These are phyloP conservation scores for Trichophyton verrucosum DNA, from an alignment of 2,329 filamentous ascomycete genomes.

Conservation along the genomic window DNA sequence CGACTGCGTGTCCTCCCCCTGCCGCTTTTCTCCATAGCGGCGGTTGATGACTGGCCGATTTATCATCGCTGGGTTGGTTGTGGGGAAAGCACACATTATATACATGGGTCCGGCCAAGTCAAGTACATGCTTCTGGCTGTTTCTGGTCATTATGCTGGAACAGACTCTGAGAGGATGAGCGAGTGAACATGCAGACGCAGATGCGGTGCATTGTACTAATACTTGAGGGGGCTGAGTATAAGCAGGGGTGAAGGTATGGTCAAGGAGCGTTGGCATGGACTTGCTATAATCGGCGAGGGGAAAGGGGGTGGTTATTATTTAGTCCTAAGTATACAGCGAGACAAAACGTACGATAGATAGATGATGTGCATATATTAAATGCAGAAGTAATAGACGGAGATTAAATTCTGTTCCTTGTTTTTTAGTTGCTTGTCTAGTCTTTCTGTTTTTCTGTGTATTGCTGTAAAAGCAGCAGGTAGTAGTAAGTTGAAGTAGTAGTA, in stretches of 20 bases:
- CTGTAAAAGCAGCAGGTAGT: neutral
- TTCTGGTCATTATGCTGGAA: neutral
- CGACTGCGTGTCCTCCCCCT: no score
- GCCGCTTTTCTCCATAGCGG: neutral
- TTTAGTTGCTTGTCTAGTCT: neutral
- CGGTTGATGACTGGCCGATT: neutral
- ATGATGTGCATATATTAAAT: no score
- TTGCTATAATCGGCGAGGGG: neutral
- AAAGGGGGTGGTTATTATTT: neutral
- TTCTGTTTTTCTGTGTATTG: neutral
- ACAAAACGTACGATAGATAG: neutral
- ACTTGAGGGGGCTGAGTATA: neutral
- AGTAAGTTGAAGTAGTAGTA: neutral
- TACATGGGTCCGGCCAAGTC: slow-evolving; percentile 1
- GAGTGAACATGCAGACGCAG: neutral
- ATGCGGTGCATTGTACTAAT: neutral
- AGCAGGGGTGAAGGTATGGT: neutral
- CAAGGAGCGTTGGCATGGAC: neutral
- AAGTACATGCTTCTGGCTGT: neutral
- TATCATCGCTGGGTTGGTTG: neutral
- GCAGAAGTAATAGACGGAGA: neutral
- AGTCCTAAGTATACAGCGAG: neutral
- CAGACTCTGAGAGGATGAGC: neutral
- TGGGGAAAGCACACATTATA: neutral
- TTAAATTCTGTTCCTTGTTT: neutral